Conservation (phyloP, 2,329 filamentous ascomycete species). For the Beauveria pseudobassiana region DNA sequence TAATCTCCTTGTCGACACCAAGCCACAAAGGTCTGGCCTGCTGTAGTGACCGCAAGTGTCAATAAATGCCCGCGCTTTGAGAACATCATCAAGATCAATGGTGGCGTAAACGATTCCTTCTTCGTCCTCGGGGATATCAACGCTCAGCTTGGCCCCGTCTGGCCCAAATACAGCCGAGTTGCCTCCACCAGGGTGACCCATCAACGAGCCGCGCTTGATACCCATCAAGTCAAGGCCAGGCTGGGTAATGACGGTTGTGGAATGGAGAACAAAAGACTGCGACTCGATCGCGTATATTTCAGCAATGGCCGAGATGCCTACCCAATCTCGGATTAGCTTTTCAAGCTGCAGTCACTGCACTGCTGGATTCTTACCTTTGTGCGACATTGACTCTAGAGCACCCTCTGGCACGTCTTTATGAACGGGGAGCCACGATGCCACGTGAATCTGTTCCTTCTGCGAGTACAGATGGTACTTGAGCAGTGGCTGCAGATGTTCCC, state of each 20-base stretch:
- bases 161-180: neutral
- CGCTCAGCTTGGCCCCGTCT: neutral
- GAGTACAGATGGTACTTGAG: conserved; percentile 38
- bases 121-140: neutral
- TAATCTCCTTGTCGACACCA: neutral
- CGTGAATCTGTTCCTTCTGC: conserved; percentile 39
- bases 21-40: conserved; percentile 34
- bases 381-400: neutral
- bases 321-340: neutral
- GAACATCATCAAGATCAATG: conserved; percentile 37
- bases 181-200: neutral
- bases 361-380: neutral
- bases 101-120: conserved; percentile 46
- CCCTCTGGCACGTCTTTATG: neutral
- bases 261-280: neutral
- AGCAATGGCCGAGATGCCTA: neutral
- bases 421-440: conserved; percentile 39
- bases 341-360: neutral
- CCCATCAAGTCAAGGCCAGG: neutral
- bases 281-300: neutral
- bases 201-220: neutral
- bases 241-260: neutral
- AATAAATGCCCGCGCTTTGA: conserved; percentile 31
- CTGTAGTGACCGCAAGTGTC: conserved; percentile 31
- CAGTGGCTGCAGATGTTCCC: conserved; percentile 44